These are phyloP conservation scores for Borealophlyctis nickersoniae DNA, from an alignment of 192 early-diverging fungal species.

Conservation along the genomic window DNA sequence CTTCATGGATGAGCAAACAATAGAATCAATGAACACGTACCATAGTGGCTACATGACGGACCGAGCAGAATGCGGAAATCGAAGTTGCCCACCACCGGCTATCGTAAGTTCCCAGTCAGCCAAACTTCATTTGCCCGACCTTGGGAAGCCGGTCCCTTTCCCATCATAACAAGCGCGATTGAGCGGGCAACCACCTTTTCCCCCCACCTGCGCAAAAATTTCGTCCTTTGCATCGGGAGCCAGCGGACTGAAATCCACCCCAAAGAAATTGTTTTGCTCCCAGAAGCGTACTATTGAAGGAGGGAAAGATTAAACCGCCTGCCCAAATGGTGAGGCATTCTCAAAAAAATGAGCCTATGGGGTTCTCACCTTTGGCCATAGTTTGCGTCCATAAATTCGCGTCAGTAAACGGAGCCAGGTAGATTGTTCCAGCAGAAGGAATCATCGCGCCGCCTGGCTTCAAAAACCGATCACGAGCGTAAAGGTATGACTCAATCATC, in stretches of 20 bases:
- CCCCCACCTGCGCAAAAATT: slow-evolving; percentile 68
- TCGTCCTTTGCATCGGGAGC: slow-evolving; percentile 83
- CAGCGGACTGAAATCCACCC: slow-evolving; percentile 85
- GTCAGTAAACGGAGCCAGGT: slow-evolving; percentile 75
- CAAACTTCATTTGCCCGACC: too few relatives aligned
- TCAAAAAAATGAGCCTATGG: slow-evolving; percentile 76
- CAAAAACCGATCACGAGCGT: slow-evolving; percentile 84
- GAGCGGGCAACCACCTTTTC: too few relatives aligned
- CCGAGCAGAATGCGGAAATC: slow-evolving; percentile 76
- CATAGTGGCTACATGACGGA: slow-evolving; percentile 33
- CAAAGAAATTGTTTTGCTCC: slow-evolving; percentile 85
- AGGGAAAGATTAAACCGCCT: background rate
- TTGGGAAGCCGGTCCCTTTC: too few relatives aligned
- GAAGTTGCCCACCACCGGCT: slow-evolving; percentile 93
- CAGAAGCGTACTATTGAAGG: slow-evolving; percentile 51
- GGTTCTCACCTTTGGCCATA: slow-evolving; percentile 80
- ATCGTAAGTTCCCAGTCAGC: too few relatives aligned
- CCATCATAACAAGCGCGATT: too few relatives aligned
- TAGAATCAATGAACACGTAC: too few relatives aligned
- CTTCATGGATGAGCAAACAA: background rate
- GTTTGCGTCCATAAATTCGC: slow-evolving; percentile 86
- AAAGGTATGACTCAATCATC: slow-evolving; percentile 88
- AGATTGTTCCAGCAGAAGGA: slow-evolving; percentile 86
- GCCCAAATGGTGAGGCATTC: background rate
- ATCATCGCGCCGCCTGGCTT: slow-evolving; percentile 91